These are phyloP conservation scores for Drosera spatulata DNA, from an alignment of 179 eudicot species.

Conservation along the genomic window DNA sequence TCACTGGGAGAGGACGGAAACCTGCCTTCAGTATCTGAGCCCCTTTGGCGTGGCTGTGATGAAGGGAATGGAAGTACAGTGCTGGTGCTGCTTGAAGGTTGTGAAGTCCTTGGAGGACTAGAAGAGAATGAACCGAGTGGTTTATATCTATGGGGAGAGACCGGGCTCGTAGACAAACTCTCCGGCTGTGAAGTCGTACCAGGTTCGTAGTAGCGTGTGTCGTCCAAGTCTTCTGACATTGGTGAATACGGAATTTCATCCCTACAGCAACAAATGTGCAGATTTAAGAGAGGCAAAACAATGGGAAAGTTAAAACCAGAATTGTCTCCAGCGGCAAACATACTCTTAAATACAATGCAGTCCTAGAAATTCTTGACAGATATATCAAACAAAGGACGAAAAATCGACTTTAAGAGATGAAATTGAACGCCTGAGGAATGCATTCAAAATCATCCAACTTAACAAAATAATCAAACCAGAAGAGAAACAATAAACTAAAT, in stretches of 20 bases:
- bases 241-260: constrained; percentile 87
- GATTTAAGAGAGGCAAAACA: not conserved
- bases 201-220: constrained; percentile 55
- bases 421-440: too few species aligned
- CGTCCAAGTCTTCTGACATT: constrained; percentile 93
- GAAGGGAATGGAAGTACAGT: constrained; percentile 21
- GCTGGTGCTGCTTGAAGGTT: constrained; percentile 25
- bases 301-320: not conserved
- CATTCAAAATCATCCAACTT: too few species aligned
- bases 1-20: constrained; percentile 99
- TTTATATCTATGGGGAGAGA: constrained; percentile 78
- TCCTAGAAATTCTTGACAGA: too few species aligned
- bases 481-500: too few species aligned
- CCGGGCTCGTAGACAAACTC: constrained; percentile 85
- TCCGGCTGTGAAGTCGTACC: constrained; percentile 55
- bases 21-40: constrained; percentile 77
- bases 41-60: constrained; percentile 70
- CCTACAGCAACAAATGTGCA: constrained; percentile 28
- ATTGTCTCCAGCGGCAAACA: not conserved
- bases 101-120: constrained; percentile 42
- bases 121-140: constrained; percentile 36
- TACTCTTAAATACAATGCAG: not conserved
- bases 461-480: too few species aligned
- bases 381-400: too few species aligned
- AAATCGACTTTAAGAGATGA: too few species aligned